These are phyloP conservation scores for Harringtonia lauricola DNA, from an alignment of 2,329 filamentous ascomycete genomes.

Conservation along the genomic window DNA sequence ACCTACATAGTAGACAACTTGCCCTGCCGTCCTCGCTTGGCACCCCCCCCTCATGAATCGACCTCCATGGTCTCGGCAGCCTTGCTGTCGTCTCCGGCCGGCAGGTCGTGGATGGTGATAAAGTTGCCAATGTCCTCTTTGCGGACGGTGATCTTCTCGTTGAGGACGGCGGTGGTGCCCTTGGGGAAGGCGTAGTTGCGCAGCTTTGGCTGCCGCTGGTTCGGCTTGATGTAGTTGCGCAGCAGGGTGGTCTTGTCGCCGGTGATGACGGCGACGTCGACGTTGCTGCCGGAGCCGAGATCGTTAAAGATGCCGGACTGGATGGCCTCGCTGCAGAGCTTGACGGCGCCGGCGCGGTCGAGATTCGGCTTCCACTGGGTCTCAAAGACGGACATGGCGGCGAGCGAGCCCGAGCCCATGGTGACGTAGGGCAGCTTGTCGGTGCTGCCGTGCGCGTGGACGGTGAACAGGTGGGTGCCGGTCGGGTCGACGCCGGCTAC, in stretches of 20 bases:
- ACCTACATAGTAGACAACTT: no score
- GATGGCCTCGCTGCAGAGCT: constrained; percentile 77
- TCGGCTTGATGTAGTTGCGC: constrained; percentile 88
- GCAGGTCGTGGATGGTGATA: constrained; percentile 79
- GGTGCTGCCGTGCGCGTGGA: constrained; percentile 95
- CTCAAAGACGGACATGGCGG: constrained; percentile 97
- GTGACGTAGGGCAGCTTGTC: constrained; percentile 99
- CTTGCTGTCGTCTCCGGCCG: constrained; percentile 38
- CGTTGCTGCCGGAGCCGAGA: constrained; percentile 90
- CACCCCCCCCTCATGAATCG: constrained; percentile 37
- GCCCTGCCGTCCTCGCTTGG: no score
- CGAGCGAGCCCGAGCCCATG: constrained; percentile 92
- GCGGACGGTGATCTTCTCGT: constrained; percentile 81
- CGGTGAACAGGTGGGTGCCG: constrained; percentile 89
- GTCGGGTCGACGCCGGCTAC: constrained; percentile 95
- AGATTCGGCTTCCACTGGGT: constrained; percentile 76
- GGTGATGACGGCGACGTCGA: constrained; percentile 93
- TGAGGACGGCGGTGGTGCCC: constrained; percentile 91
- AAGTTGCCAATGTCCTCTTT: constrained; percentile 92
- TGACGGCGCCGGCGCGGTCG: constrained; percentile 69
- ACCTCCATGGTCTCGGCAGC: constrained; percentile 57
- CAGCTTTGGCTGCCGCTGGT: constrained; percentile 82
- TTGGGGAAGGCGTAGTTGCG: constrained; percentile 83
- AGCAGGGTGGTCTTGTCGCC: constrained; percentile 88
- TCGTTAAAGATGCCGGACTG: constrained; percentile 98